A percentile compares a stretch with the other conserved stretches of the same genome.
phyloP scores from a whole-genome alignment of 345 rosid species.

The Eucalyptus cloeziana region DNA sequence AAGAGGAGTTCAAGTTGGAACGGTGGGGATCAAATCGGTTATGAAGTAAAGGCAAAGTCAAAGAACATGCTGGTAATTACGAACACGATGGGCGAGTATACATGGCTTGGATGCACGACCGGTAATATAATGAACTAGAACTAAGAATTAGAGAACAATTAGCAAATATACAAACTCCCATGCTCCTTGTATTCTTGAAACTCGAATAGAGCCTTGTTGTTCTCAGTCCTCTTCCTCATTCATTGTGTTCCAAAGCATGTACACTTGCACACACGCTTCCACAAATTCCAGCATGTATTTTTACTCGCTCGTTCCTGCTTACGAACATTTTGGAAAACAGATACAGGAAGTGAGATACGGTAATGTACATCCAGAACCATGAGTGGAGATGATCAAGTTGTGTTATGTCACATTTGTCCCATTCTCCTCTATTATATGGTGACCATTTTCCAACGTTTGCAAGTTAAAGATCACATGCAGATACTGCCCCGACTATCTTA shows the following conservation, averaged over 20 bases:
- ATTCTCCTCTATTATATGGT: slow-evolving; percentile 41
- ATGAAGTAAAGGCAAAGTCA: not conserved
- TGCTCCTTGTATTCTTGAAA: no score
- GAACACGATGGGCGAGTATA: not conserved
- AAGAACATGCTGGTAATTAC: not conserved
- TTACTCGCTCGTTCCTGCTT: slow-evolving; percentile 52
- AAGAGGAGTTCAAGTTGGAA: not conserved
- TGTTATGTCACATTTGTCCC: slow-evolving; percentile 33
- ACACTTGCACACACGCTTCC: no score
- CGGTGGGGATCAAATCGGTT: not conserved
- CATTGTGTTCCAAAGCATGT: no score
- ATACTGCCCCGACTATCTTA: slow-evolving; percentile 6
- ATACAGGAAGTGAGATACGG: not conserved
- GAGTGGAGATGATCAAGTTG: not conserved
- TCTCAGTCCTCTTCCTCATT: no score
- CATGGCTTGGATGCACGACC: not conserved
- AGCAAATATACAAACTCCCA: no score
- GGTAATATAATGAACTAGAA: not conserved
- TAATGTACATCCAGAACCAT: not conserved
- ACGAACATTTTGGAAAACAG: not conserved
- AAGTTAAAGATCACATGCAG: not conserved
- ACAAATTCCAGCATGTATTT: not conserved
- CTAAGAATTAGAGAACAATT: no score
- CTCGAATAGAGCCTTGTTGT: no score
- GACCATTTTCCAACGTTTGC: slow-evolving; percentile 86